Evolutionary conservation across 768 basidiomycete species (phyloP), one percentile per base, ranked within the genome.

Genomic region (Pisolithus orientalis): DNA sequence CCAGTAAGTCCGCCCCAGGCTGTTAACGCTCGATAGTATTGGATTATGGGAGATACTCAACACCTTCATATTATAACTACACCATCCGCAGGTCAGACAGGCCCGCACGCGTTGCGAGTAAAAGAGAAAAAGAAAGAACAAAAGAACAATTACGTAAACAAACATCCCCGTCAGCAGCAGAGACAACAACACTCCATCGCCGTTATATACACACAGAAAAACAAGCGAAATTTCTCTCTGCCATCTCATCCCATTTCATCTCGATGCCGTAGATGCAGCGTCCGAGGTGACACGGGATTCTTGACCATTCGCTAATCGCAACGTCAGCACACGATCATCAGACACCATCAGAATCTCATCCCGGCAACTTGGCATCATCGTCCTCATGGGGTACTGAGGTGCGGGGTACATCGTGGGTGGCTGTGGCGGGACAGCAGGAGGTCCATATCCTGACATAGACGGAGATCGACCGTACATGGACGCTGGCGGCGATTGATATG

Each of bases 281-380:
- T 56, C 51, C n/a, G 52, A 58, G 16, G 6, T 45, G 17, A 57
- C 47, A 21, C 52, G 57, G 10, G 21, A 44, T 37, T 28, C 27
- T 6, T 60, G 58, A 27, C 54, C 54, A 34, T 57, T 55, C 52
- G 75, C 68, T 56, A 85, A 72, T 45, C 84, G 80, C 50, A 93
- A 67, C 40, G 84, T 78, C 63, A 92, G 71, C 53, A 93, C 83
- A 32, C 87, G 81, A 69, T 95, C 93, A 59, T 94, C 94, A 4
- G 89, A 91, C 34, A 91, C 87, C 69, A 94, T 83, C 56, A 95
- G 72, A 64, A 96, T 91, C 68, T 96, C 92, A 54, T 90, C 87
- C 27, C 87, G 78, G 11, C 78, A 83, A 10, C 75, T 72, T 60
- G 81, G 79, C 40, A 73, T 72, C 54, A 76, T 67, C 39, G 74